These are phyloP conservation scores for Xylariaceae sp. DNA, from an alignment of 2,329 filamentous ascomycete genomes.

Conservation along the genomic window DNA sequence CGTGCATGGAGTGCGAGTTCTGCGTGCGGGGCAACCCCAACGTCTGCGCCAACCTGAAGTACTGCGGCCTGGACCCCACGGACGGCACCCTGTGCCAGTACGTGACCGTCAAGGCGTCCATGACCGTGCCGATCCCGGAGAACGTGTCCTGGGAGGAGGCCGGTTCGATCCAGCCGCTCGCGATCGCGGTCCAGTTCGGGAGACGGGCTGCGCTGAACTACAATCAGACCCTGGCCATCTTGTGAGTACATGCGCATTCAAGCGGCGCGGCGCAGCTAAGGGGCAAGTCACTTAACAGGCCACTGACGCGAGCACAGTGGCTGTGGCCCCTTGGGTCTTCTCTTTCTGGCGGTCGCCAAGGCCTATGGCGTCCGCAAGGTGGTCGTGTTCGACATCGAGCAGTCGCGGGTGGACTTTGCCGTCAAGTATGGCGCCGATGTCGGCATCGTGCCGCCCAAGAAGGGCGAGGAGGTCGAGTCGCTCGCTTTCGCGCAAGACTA, in stretches of 20 bases:
- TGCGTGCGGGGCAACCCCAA: constrained; percentile 35
- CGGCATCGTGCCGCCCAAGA: constrained; percentile 26
- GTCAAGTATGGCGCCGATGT: constrained; percentile 35
- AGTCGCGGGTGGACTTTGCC: constrained; percentile 34
- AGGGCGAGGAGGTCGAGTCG: constrained; percentile 21
- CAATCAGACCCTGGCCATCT: constrained; percentile 36
- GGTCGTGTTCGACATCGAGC: constrained; percentile 38
- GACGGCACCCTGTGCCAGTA: constrained; percentile 43
- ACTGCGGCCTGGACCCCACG: constrained; percentile 42
- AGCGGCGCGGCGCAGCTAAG: no score
- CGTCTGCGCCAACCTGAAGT: constrained; percentile 34
- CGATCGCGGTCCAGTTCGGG: constrained; percentile 41
- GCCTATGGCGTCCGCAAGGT: constrained; percentile 37
- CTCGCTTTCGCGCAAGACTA: constrained; percentile 29
- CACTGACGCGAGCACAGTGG: no score
- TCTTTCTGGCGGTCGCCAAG: constrained; percentile 38
- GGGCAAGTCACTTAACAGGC: no score
- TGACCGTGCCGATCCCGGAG: constrained; percentile 36
- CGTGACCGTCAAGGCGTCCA: constrained; percentile 39
- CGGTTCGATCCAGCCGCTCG: constrained; percentile 44
- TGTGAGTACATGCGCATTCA: no score
- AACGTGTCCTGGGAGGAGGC: constrained; percentile 41
- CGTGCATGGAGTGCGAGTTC: constrained; percentile 32
- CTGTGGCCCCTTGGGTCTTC: constrained; percentile 40
- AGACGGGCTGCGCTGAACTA: constrained; percentile 31